phyloP scores from a whole-genome alignment of 1,284 basidiomycete species.

The Ceratobasidium sp. region DNA sequence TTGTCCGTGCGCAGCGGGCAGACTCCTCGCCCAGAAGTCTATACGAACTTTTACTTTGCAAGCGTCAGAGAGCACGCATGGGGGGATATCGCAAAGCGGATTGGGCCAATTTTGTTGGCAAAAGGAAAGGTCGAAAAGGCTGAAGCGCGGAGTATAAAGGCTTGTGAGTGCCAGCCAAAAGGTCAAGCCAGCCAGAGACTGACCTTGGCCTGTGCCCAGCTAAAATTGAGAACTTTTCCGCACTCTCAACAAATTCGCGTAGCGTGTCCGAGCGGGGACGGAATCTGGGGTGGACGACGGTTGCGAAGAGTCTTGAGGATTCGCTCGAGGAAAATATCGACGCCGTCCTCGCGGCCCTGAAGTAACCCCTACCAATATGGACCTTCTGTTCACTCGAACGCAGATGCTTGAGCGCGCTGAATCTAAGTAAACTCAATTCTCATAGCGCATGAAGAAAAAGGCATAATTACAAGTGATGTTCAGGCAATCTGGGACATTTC shows the following conservation, averaged over 20 bases:
- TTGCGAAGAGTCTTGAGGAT: slow-evolving; percentile 40
- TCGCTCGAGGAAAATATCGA: slow-evolving; percentile 47
- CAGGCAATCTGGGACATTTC: slow-evolving; percentile 23
- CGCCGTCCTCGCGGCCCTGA: slow-evolving; percentile 24
- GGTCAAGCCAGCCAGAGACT: no score
- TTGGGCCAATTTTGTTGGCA: slow-evolving; percentile 45
- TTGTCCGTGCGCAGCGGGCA: slow-evolving; percentile 36
- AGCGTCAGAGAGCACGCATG: slow-evolving; percentile 44
- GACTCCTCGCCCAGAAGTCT: slow-evolving; percentile 12
- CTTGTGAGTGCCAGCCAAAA: slow-evolving; percentile 13
- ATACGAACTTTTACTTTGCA: slow-evolving; percentile 47
- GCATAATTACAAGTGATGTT: slow-evolving; percentile 43
- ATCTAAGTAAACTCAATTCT: slow-evolving; percentile 29
- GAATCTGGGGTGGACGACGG: slow-evolving; percentile 45
- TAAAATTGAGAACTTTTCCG: slow-evolving; percentile 25
- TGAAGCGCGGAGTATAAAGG: slow-evolving; percentile 36
- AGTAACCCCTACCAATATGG: neutral
- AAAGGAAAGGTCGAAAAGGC: slow-evolving; percentile 43
- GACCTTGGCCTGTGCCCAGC: slow-evolving; percentile 1
- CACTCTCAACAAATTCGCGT: slow-evolving; percentile 44
- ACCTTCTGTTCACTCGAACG: neutral
- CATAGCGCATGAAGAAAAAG: slow-evolving; percentile 20
- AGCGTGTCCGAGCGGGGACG: slow-evolving; percentile 37
- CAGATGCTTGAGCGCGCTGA: neutral
- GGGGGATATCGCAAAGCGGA: slow-evolving; percentile 42